A percentile compares a stretch with the other conserved stretches of the same genome.
Conservation (phyloP, 805 yeast species). For the Hanseniaspora valbyensis region DNA sequence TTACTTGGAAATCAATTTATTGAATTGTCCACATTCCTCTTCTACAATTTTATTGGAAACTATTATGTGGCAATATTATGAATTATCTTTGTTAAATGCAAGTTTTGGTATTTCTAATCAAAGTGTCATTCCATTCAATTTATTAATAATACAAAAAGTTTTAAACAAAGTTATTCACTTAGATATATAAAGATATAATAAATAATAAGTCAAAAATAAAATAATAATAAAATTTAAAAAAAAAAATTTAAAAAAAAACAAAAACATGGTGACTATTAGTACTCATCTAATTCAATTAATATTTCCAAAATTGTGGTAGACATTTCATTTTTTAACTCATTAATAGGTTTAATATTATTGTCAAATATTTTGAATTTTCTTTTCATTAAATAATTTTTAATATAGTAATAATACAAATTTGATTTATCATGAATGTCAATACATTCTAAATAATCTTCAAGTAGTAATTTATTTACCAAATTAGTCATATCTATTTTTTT, state of each 20-base stretch:
- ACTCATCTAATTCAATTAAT: not conserved
- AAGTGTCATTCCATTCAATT: constrained; percentile 60
- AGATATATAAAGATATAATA: not conserved
- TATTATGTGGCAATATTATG: constrained; percentile 50
- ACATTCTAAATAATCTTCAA: not conserved
- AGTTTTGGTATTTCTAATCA: constrained; percentile 31
- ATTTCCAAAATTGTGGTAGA: not conserved
- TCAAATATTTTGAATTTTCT: not conserved
- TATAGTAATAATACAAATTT: not conserved
- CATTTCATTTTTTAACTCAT: not conserved
- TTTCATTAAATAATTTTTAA: not conserved
- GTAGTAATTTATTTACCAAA: not conserved
- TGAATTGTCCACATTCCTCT: constrained; percentile 65
- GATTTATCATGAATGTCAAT: not conserved
- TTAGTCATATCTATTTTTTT: not conserved
- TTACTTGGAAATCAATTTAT: constrained; percentile 50
- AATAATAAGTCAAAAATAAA: too few species aligned
- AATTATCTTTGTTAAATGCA: constrained; percentile 35
- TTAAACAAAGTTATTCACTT: constrained; percentile 46
- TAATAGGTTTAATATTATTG: not conserved
- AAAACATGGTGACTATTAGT: too few species aligned
- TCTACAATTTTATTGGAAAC: constrained; percentile 45
- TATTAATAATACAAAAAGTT: constrained; percentile 53
- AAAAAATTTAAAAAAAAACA: not conserved
- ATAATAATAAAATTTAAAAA: too few species aligned